A percentile compares a stretch with the other conserved stretches of the same genome.
Evolutionary conservation across 441 rosid species (phyloP).

Genomic region (Syzygium syzygioides): DNA sequence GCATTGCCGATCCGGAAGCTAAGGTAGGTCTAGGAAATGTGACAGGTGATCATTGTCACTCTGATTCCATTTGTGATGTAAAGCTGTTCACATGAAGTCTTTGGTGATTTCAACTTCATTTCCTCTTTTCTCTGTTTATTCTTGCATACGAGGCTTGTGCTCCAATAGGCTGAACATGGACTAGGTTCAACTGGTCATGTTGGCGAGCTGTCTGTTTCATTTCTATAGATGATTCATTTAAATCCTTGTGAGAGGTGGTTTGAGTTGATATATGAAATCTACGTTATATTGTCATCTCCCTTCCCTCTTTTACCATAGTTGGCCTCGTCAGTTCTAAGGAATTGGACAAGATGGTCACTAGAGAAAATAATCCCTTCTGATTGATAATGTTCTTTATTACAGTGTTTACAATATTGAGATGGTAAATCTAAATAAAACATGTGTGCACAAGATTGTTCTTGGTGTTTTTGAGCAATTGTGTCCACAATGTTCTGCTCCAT

Average conservation of each 20-base stretch:
- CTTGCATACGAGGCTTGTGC: neutral
- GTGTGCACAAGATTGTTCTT: neutral
- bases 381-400: neutral
- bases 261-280: neutral
- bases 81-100: neutral
- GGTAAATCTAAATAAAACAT: no score
- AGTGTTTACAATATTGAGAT: neutral
- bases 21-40: constrained; percentile 23
- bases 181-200: neutral
- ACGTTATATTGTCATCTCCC: neutral
- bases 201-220: neutral
- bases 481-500: neutral
- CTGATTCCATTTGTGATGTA: neutral
- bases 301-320: neutral
- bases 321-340: neutral
- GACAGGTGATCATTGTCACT: neutral
- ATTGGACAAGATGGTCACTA: neutral
- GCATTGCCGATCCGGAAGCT: constrained; percentile 72
- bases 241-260: neutral
- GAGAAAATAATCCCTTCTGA: neutral
- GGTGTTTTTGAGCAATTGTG: neutral
- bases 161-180: neutral
- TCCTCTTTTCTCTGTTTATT: neutral
- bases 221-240: neutral
- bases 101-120: neutral